phyloP scores from a whole-genome alignment of 2,329 filamentous ascomycete species.

The Meredithiella fracta region DNA sequence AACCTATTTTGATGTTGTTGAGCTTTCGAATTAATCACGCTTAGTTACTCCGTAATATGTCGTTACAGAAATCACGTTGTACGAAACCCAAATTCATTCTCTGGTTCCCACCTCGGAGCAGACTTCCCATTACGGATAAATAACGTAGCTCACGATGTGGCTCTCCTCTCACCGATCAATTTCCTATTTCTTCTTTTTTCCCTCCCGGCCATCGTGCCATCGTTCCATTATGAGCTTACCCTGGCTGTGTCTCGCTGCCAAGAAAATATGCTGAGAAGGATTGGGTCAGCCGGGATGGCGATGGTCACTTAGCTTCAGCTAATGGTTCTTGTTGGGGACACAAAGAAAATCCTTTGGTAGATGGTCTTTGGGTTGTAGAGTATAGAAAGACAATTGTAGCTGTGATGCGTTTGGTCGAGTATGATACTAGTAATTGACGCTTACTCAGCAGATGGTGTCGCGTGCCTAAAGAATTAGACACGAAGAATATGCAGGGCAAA shows the following conservation, averaged over 20 bases:
- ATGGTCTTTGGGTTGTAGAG: neutral
- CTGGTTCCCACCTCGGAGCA: neutral
- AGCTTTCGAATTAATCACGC: neutral
- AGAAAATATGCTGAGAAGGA: conserved; percentile 2
- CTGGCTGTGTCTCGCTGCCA: neutral
- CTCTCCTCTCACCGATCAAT: neutral
- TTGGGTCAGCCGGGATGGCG: neutral
- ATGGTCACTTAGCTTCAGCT: neutral
- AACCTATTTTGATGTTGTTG: neutral
- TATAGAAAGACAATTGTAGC: neutral
- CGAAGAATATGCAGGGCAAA: too few relatives aligned
- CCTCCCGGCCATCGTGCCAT: neutral
- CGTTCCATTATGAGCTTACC: neutral
- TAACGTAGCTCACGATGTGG: neutral
- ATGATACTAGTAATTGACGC: neutral
- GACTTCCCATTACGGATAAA: neutral
- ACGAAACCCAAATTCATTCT: neutral
- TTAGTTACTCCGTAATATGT: neutral
- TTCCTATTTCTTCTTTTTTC: neutral
- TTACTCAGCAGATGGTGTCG: neutral
- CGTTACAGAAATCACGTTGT: neutral
- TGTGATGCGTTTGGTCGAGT: neutral
- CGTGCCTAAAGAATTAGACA: neutral
- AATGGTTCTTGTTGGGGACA: neutral
- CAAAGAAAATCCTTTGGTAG: neutral